Evolutionary conservation across 352 stramenopile genomes (phyloP), one percentile per base, ranked within the genome.

Genomic region (Globisporangium paddicum): DNA sequence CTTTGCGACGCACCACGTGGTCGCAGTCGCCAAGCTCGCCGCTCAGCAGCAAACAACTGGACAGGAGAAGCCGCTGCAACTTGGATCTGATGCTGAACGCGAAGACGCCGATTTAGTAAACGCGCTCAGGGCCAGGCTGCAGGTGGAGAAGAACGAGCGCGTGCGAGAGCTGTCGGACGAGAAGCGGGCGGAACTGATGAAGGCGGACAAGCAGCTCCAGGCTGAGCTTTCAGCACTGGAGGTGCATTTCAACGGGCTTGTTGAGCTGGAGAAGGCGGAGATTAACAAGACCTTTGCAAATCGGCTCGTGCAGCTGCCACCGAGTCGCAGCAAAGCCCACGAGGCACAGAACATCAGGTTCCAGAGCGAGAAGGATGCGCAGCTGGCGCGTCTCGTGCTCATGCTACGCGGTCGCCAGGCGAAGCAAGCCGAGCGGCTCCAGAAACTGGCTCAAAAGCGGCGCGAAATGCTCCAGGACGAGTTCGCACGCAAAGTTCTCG

Each of bases 81-180:
- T 49, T n/a, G 28, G 64, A 62, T 48, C 63, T 1, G 41, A 50
- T 32, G 35, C 49, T 2, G 60, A 69, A 40, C 59, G 35, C 41
- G 67, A 70, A 44, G 60, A 56, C 40, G 66, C 79, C 1, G 75
- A 87, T 26, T 56, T 74, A 9, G 51, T 82, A 2, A 62, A 71
- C 34, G 77, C 86, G 32, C 66, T 88, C 37, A 68, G 75, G 9
- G 69, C 69, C 16, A 62, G 73, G 14, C 55, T 89, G 19, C 69
- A 80, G 30, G 61, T 90, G 9, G 75, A 90, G 42, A 59, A 67
- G 9, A 66, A 84, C 25, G 76, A 84, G 50, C 79, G 70, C 5
- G 64, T 76, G 30, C 61, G 53, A 45, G 64, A 82, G 42, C 63
- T 90, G 2, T 28, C 66, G 23, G 32, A 64, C 10, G 72, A 84